Evolutionary conservation across 1,284 basidiomycete species (phyloP), one percentile per base, ranked within the genome.

Genomic region (Cerrena zonata): DNA sequence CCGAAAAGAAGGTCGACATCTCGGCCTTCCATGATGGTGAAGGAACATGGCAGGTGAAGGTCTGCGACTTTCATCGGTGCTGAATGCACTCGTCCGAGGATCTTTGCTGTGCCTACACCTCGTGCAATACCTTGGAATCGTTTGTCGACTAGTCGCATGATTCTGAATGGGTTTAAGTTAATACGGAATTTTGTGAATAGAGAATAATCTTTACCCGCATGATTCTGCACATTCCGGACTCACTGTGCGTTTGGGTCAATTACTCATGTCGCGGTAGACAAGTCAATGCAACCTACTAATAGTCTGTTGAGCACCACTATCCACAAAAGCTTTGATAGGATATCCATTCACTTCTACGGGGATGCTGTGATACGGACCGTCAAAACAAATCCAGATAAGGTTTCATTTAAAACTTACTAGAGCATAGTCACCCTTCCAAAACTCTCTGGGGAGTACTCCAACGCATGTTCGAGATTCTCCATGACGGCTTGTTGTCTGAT

Each of bases 371-470:
- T n/a, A n/a, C n/a, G n/a, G n/a, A n/a, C n/a, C n/a, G n/a, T n/a
- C n/a, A n/a, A n/a, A n/a, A n/a, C n/a, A n/a, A n/a, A n/a, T n/a
- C n/a, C n/a, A n/a, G n/a, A n/a, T n/a, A n/a, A n/a, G n/a, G n/a
- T n/a, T n/a, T n/a, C n/a, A n/a, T n/a, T n/a, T n/a, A 36, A 1
- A 23, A 70, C 85, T 69, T 62, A 91, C 88, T 95, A 99, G 46
- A 99, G 86, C 96, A 99, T 99, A 1, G 84, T 89, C 11, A 99
- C 96, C 52, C 86, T 79, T 15, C 93, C 96, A 69, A 99, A 99
- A 44, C 83, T 82, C 69, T 98, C 94, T 0, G 95, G 95, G 36
- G 86, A 86, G 60, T 89, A 92, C 67, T 95, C 94, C 61, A 95
- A 74, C 2, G 94, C 94, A 69, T 94, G 91, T 55, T 88, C 82